Evolutionary conservation across 2,329 filamentous ascomycete species (phyloP), one percentile per base, ranked within the genome.

Genomic region (Spiromastix sp.): DNA sequence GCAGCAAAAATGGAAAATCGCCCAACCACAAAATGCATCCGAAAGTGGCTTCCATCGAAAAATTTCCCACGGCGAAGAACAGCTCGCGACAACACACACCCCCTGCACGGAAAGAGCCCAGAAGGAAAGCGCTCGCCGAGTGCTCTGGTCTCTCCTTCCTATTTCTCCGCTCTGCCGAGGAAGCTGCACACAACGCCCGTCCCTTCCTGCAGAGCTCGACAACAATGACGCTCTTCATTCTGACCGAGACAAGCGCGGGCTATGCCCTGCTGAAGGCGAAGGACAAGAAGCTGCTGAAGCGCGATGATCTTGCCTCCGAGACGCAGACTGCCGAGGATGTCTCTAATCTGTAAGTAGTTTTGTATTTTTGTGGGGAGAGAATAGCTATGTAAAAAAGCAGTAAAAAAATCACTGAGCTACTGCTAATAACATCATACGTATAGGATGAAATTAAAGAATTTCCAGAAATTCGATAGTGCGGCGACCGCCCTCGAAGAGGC

Each of bases 231-330:
- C 78, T 91, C 60, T 93, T 93, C 66, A 83, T 95, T 67, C 79
- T 95, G 52, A 81, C 81, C 56, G 87, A 95, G 68, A 95, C 87
- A 61, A 85, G 84, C 65, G 87, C 87, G 51, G 93, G 91, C 61
- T 96, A 96, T 70, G 91, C 87, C 64, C 77, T 98, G 61, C 86
- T 98, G 71, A 96, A 98, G 74, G 83, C 89, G 52, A 85, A 87
- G 63, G 89, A 96, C 74, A 96, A 95, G 77, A 96, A 96, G 72
- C 75, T 96, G 41, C 72, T 98, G 47, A 91, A 93, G 64, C 79
- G 82, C 55, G 81, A 89, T 64, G 79, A 87, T 55, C 65, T 93
- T 44, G 72, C 75, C 36, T 71, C 77, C 44, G 79, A 91, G 59
- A 72, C 86, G 42, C 74, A 78, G 47, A 81, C 81, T 41, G 79